Conservation (phyloP, 1,139 yeast genomes). For the Nakaseomyces sp. region DNA sequence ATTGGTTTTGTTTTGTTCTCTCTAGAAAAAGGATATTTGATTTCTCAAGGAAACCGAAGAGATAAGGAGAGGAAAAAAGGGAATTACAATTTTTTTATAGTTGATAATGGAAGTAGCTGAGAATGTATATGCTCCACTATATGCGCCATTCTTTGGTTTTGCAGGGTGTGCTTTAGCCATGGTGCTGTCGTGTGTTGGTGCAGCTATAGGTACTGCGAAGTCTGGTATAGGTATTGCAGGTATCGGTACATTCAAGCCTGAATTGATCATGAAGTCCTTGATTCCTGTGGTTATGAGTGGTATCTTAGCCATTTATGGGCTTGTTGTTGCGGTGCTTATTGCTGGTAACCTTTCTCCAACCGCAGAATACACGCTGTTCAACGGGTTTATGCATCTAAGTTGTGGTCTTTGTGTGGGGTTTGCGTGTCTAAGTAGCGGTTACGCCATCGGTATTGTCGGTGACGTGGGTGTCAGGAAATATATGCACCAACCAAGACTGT, state of each 20-base stretch:
- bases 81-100: background rate
- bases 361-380: constrained; percentile 72
- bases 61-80: background rate
- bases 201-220: constrained; percentile 97
- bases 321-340: constrained; percentile 90
- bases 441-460: constrained; percentile 97
- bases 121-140: constrained; percentile 64
- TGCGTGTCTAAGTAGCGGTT: constrained; percentile 94
- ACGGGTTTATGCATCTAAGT: constrained; percentile 94
- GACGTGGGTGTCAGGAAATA: constrained; percentile 97
- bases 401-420: constrained; percentile 95
- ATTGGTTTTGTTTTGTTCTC: too few species aligned
- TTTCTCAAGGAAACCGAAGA: too few species aligned
- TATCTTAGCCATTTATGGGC: constrained; percentile 90
- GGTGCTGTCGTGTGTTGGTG: constrained; percentile 86
- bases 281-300: constrained; percentile 98
- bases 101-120: constrained; percentile 1
- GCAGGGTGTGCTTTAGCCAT: constrained; percentile 91
- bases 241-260: constrained; percentile 79
- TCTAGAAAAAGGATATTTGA: too few species aligned
- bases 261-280: constrained; percentile 69
- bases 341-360: constrained; percentile 84
- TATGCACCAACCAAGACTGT: constrained; percentile 93
- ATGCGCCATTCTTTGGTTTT: constrained; percentile 92
- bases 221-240: constrained; percentile 96